Evolutionary conservation across 2,329 filamentous ascomycete genomes (phyloP).

Genomic region (Aspergillus melleus): DNA sequence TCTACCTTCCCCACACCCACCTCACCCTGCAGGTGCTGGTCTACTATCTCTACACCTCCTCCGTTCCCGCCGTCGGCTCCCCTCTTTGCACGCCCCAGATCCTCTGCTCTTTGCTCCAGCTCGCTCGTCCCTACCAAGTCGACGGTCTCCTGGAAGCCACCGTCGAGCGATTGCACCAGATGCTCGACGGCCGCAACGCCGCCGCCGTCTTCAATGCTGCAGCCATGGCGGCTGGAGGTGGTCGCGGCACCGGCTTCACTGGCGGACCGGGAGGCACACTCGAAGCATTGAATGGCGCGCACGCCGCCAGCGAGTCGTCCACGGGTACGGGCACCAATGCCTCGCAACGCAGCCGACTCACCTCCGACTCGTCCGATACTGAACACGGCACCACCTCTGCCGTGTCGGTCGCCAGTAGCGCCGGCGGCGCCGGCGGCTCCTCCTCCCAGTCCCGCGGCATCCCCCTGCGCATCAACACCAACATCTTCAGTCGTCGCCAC

Average conservation of each 20-base stretch:
- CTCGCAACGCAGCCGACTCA: constrained; percentile 31
- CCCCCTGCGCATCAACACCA: constrained; percentile 44
- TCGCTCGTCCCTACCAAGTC: constrained; percentile 88
- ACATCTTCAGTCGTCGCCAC: constrained; percentile 29
- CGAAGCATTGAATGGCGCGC: constrained; percentile 42
- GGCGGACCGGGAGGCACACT: constrained; percentile 53
- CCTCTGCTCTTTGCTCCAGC: constrained; percentile 88
- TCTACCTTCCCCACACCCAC: constrained; percentile 91
- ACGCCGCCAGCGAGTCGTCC: constrained; percentile 25
- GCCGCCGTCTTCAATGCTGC: constrained; percentile 98
- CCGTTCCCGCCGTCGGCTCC: constrained; percentile 73
- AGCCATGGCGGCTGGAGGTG: constrained; percentile 94
- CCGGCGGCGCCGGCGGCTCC: constrained; percentile 17
- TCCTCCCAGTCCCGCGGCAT: constrained; percentile 28
- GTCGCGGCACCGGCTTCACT: constrained; percentile 73
- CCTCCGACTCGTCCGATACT: constrained; percentile 42
- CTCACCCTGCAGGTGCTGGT: constrained; percentile 87
- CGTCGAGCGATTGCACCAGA: constrained; percentile 83
- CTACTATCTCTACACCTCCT: constrained; percentile 91
- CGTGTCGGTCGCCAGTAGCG: constrained; percentile 29
- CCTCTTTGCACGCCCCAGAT: constrained; percentile 90
- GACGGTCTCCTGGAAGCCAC: constrained; percentile 91
- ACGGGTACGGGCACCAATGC: constrained; percentile 22
- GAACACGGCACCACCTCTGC: constrained; percentile 33
- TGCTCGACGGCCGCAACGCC: constrained; percentile 89